phyloP scores from a whole-genome alignment of 1,139 yeast genomes.

The Chernovozyma aurita region DNA sequence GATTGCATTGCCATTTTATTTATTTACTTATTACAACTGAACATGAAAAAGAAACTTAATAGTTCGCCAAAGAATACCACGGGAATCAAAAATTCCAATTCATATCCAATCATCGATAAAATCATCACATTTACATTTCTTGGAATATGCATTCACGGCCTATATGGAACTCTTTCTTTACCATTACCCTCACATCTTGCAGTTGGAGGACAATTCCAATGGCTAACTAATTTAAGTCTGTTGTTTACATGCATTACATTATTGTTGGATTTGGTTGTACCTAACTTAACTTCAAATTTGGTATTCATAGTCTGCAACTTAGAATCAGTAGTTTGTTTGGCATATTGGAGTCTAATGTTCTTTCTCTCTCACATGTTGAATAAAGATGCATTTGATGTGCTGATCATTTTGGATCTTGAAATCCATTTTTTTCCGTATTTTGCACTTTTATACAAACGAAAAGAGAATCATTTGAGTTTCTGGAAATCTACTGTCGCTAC shows the following conservation, averaged over 20 bases:
- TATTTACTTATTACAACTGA: too few species aligned
- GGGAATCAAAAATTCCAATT: too few species aligned
- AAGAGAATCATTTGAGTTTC: background rate
- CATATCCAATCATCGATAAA: too few species aligned
- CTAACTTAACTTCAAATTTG: background rate
- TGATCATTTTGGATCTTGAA: constrained; percentile 13
- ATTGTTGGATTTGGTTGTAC: constrained; percentile 9
- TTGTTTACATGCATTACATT: constrained; percentile 10
- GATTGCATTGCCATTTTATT: too few species aligned
- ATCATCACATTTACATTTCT: background rate
- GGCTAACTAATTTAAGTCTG: constrained; percentile 53
- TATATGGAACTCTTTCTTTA: constrained; percentile 13
- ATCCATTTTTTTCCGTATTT: constrained; percentile 17
- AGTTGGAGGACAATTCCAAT: constrained; percentile 63
- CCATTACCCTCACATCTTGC: constrained; percentile 40
- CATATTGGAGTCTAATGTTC: constrained; percentile 15
- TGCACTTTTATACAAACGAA: constrained; percentile 3
- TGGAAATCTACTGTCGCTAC: constrained; percentile 2
- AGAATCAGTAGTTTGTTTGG: constrained; percentile 15
- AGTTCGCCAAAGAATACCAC: too few species aligned
- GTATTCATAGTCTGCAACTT: constrained; percentile 8
- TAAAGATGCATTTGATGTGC: constrained; percentile 13
- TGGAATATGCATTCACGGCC: constrained; percentile 9
- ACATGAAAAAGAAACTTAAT: too few species aligned
- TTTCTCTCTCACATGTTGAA: constrained; percentile 14